Evolutionary conservation across 2,329 filamentous ascomycete genomes (phyloP), one percentile per base, ranked within the genome.

Genomic region (Beauveria bassiana): DNA sequence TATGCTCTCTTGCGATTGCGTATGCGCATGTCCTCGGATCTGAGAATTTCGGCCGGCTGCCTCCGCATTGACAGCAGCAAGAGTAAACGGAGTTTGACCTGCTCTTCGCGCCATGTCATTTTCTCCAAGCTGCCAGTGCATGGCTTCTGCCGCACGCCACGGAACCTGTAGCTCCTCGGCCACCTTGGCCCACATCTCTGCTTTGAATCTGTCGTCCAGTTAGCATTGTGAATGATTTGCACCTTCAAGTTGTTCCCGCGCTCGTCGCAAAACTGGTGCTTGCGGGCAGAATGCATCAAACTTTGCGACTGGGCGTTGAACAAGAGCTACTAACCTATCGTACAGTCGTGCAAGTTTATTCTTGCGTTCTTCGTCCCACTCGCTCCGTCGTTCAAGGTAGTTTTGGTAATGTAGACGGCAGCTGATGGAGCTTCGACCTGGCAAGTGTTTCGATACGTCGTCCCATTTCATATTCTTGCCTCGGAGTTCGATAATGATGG

Each of bases 391-490:
- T 75, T 99, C 95, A 59, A 97, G 84, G 72, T 98, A 98, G 73
- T 99, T 99, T 70, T 98, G 93, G 74, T 97, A 98, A 71, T 96
- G 92, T 57, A 98, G 81, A 49, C 93, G 87, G 74, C 93, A 98
- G 68, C 92, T 96, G 70, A 97, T 97, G 62, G 92, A 88, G 75
- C 92, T 97, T 68, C 95, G 86, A 64, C 93, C 93, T 3, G 92
- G 93, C 55, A 98, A 79, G 60, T 88, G 85, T 78, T 93, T 96
- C 64, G 91, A 96, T 69, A 98, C 97, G 74, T 98, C 93, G 72
- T 98, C 93, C 95, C 93, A 98, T 73, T 98, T 98, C 91, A 97
- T 96, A 9, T 91, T 90, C 68, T 87, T 87, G 43, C 91, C 91
- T 62, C 93, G 86, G 64, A 98, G 83, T 73, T 96, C 90, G 69